These are phyloP conservation scores for Fusarium mexicanum DNA, from an alignment of 2,329 filamentous ascomycete species.

Conservation along the genomic window DNA sequence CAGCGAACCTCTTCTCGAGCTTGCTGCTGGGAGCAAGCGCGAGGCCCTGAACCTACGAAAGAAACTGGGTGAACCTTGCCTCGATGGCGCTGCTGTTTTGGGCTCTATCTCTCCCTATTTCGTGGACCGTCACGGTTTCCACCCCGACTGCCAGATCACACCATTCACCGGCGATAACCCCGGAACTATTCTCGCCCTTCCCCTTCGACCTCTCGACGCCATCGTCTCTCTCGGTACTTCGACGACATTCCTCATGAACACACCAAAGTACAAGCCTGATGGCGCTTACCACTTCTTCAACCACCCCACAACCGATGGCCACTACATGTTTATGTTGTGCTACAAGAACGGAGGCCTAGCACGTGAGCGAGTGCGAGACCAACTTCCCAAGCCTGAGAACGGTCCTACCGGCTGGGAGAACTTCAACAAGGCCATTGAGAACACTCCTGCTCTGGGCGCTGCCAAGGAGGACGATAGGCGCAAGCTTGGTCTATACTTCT, in stretches of 20 bases:
- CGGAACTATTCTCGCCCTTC: slow-evolving; percentile 90
- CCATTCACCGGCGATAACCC: slow-evolving; percentile 97
- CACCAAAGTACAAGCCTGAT: slow-evolving; percentile 88
- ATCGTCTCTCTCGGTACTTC: slow-evolving; percentile 96
- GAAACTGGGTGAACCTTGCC: slow-evolving; percentile 83
- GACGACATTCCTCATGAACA: slow-evolving; percentile 98
- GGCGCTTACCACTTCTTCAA: slow-evolving; percentile 98
- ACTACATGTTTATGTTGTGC: slow-evolving; percentile 99
- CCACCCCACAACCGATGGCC: slow-evolving; percentile 86
- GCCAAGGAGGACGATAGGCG: slow-evolving; percentile 62
- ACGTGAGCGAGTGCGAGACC: slow-evolving; percentile 87
- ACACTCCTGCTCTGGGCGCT: slow-evolving; percentile 75
- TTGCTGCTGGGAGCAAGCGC: slow-evolving; percentile 74
- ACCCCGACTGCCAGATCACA: slow-evolving; percentile 76
- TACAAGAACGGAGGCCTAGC: slow-evolving; percentile 98
- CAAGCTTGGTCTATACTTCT: slow-evolving; percentile 94
- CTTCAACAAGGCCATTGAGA: slow-evolving; percentile 80
- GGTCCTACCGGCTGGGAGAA: slow-evolving; percentile 72
- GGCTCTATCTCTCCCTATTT: slow-evolving; percentile 84
- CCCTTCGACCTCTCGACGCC: slow-evolving; percentile 86
- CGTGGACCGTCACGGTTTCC: slow-evolving; percentile 80
- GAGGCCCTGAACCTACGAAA: slow-evolving; percentile 70
- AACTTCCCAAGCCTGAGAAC: slow-evolving; percentile 66
- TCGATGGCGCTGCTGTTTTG: slow-evolving; percentile 82
- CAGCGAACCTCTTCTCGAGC: slow-evolving; percentile 77